Percentiles rank a stretch among this genome's conserved stretches.
These are phyloP conservation scores for Centrapalus pauciflorus DNA, from an alignment of 129 eudicot species.

Conservation along the genomic window DNA sequence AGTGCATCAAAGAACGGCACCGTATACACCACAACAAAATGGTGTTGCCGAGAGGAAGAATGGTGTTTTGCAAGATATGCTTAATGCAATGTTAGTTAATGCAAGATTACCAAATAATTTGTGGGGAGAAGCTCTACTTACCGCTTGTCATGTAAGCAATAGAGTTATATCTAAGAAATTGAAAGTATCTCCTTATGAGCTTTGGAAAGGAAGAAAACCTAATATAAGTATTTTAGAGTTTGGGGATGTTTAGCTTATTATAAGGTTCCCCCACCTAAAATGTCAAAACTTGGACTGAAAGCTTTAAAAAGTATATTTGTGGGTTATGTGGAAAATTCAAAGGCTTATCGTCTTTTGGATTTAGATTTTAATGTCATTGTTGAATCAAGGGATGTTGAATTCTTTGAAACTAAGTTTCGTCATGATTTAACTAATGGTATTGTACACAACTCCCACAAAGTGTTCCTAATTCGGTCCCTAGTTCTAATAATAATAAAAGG, in stretches of 20 bases:
- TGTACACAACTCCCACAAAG: not conserved
- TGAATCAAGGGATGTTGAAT: slow-evolving; percentile 11
- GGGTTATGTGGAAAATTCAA: no score
- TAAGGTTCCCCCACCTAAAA: not conserved
- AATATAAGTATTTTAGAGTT: no score
- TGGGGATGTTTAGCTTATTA: no score
- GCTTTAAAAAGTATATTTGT: slow-evolving; percentile 8
- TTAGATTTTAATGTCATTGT: no score
- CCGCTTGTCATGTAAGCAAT: slow-evolving; percentile 2
- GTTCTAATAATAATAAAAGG: no score
- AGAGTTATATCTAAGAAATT: not conserved
- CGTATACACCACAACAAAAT: slow-evolving; percentile 17
- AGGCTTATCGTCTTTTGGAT: no score
- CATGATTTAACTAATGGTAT: not conserved
- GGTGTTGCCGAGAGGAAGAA: slow-evolving; percentile 13
- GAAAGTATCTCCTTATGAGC: slow-evolving; percentile 6
- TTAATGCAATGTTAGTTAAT: no score
- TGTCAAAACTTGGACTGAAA: slow-evolving; percentile 3
- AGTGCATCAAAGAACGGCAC: slow-evolving; percentile 17
- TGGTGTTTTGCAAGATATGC: no score
- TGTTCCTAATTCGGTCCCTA: not conserved
- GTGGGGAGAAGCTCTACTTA: slow-evolving; percentile 9
- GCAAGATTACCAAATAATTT: not conserved
- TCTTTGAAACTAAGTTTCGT: not conserved
- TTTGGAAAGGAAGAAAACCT: no score